phyloP scores from a whole-genome alignment of 1,284 basidiomycete genomes.

The Testicularia cyperi region DNA sequence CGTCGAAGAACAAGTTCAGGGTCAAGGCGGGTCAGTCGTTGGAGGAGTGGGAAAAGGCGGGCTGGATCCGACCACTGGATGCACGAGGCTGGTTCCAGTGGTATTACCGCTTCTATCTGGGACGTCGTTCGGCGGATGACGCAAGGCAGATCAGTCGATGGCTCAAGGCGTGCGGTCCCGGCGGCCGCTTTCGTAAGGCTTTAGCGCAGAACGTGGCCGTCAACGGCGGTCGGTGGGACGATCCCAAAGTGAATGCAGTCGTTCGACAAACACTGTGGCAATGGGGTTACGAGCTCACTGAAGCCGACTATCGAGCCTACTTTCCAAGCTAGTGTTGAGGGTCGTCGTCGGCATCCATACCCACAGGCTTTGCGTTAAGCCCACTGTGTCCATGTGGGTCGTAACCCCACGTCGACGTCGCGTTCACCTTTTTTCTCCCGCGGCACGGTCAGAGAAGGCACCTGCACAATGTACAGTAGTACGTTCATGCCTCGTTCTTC shows the following conservation, averaged over 20 bases:
- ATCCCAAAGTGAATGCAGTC: constrained; percentile 37
- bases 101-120: constrained; percentile 63
- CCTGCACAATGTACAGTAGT: too few relatives aligned
- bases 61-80: constrained; percentile 63
- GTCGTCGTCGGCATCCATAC: neutral
- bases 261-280: constrained; percentile 56
- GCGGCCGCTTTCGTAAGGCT: constrained; percentile 62
- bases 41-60: constrained; percentile 63
- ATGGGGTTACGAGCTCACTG: constrained; percentile 57
- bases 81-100: constrained; percentile 63
- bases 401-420: too few relatives aligned
- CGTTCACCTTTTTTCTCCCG: too few relatives aligned
- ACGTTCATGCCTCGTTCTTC: too few relatives aligned
- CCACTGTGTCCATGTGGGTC: too few relatives aligned
- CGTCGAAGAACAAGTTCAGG: constrained; percentile 60
- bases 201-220: constrained; percentile 61
- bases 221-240: constrained; percentile 56
- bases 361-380: too few relatives aligned
- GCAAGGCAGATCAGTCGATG: constrained; percentile 63
- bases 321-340: constrained; percentile 3
- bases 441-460: too few relatives aligned
- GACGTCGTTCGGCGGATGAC: constrained; percentile 62
- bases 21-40: constrained; percentile 63
- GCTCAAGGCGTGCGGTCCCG: constrained; percentile 63
- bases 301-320: constrained; percentile 48